Conservation (phyloP, 2,329 filamentous ascomycete species). For the Fusarium sp. region DNA sequence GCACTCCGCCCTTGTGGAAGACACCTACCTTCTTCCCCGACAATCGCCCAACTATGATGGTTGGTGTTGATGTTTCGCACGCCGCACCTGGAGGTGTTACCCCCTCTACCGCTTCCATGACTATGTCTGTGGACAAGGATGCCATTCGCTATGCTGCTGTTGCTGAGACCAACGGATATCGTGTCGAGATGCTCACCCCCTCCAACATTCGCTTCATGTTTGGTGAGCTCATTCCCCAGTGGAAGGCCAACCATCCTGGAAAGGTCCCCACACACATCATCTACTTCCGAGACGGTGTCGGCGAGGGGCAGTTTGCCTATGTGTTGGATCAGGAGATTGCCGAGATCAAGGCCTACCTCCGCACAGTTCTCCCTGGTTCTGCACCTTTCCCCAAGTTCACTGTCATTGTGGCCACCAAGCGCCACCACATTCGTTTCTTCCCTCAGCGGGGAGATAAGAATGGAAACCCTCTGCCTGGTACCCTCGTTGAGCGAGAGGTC, state of each 20-base stretch:
- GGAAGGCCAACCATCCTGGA: conserved; percentile 69
- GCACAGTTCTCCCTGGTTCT: conserved; percentile 52
- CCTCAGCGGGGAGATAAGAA: conserved; percentile 81
- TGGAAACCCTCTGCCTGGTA: conserved; percentile 87
- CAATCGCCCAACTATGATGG: conserved; percentile 79
- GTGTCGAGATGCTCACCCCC: conserved; percentile 82
- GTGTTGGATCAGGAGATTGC: conserved; percentile 85
- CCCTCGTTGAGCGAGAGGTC: conserved; percentile 88
- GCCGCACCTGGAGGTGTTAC: conserved; percentile 75
- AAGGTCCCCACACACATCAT: conserved; percentile 79
- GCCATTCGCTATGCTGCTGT: conserved; percentile 83
- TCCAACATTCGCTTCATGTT: conserved; percentile 78
- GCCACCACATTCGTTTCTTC: conserved; percentile 95
- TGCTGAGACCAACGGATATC: conserved; percentile 86
- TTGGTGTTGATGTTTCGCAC: conserved; percentile 94
- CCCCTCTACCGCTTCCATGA: conserved; percentile 89
- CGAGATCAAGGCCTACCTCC: conserved; percentile 76
- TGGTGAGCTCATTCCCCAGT: conserved; percentile 73
- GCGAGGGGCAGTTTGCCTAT: conserved; percentile 86
- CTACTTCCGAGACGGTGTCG: conserved; percentile 94
- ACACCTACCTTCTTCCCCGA: conserved; percentile 56
- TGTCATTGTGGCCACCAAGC: conserved; percentile 91
- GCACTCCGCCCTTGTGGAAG: conserved; percentile 56
- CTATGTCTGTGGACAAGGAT: conserved; percentile 81
- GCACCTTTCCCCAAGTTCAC: conserved; percentile 76